Conservation (phyloP, 345 rosid genomes). For the Erodium maritimum region DNA sequence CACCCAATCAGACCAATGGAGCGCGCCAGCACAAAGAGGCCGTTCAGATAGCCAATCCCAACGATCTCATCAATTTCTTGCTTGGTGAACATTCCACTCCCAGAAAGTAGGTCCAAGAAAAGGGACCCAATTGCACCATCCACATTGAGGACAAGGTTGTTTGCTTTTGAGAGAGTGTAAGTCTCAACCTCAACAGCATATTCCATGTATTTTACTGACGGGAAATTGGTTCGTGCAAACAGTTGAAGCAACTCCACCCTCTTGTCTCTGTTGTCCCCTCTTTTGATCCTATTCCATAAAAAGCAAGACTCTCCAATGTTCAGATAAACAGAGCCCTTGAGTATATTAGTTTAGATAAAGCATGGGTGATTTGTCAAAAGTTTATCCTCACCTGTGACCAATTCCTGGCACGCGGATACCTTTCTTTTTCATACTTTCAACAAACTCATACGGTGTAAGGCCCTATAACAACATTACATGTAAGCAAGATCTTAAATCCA, state of each 20-base stretch:
- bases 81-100: slow-evolving; percentile 86
- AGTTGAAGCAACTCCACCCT: slow-evolving; percentile 84
- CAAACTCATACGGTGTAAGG: slow-evolving; percentile 84
- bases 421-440: slow-evolving; percentile 92
- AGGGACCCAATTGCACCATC: slow-evolving; percentile 94
- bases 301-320: too few species aligned
- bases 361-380: too few species aligned
- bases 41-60: slow-evolving; percentile 76
- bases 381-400: slow-evolving; percentile 64
- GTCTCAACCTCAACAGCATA: slow-evolving; percentile 84
- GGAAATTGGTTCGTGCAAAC: slow-evolving; percentile 81
- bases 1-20: slow-evolving; percentile 87
- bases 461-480: slow-evolving; percentile 22
- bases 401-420: slow-evolving; percentile 97
- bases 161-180: slow-evolving; percentile 76
- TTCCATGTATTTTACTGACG: slow-evolving; percentile 88
- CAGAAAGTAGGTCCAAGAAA: slow-evolving; percentile 91
- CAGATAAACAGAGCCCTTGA: too few species aligned
- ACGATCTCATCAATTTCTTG: slow-evolving; percentile 88
- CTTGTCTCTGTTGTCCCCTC: slow-evolving; percentile 90
- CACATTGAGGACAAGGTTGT: slow-evolving; percentile 70
- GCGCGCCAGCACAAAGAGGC: slow-evolving; percentile 85
- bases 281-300: slow-evolving; percentile 53
- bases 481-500: slow-evolving; percentile 7
- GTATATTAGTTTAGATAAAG: too few species aligned